Conservation (phyloP, 78 protist genomes). For the Protostelium mycophagum region DNA sequence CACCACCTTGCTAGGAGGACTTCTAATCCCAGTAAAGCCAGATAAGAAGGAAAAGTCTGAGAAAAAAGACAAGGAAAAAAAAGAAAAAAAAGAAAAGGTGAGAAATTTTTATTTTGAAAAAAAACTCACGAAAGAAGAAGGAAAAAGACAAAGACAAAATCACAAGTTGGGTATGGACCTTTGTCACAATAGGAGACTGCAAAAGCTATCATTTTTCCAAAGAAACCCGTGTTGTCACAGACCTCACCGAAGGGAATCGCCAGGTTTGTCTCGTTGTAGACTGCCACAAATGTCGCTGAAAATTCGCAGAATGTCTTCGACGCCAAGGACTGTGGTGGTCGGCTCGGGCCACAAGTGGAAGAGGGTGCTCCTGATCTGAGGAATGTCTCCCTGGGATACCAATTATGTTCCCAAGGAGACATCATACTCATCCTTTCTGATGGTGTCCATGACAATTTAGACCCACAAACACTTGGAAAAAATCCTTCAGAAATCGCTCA, state of each 20-base stretch:
- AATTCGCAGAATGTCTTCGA: constrained; percentile 36
- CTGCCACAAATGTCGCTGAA: neutral
- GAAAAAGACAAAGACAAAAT: neutral
- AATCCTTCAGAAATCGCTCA: constrained; percentile 24
- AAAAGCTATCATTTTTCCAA: constrained; percentile 44
- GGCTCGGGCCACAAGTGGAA: constrained; percentile 65
- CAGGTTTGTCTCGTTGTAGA: neutral
- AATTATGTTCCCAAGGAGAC: constrained; percentile 44
- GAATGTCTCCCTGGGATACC: constrained; percentile 40
- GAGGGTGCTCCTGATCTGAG: constrained; percentile 70
- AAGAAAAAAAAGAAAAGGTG: neutral
- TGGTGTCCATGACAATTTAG: constrained; percentile 68
- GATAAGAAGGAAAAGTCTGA: neutral
- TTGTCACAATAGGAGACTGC: constrained; percentile 63
- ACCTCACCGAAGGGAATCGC: constrained; percentile 58
- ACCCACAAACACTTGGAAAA: constrained; percentile 62
- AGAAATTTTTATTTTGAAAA: too few relatives aligned
- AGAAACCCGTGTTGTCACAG: constrained; percentile 28
- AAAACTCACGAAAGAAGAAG: neutral
- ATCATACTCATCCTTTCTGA: constrained; percentile 44
- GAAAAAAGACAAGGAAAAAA: neutral
- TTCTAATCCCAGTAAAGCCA: constrained; percentile 15
- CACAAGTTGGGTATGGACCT: constrained; percentile 14
- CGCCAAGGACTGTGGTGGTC: constrained; percentile 64
- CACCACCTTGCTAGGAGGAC: constrained; percentile 61